A percentile compares a stretch with the other conserved stretches of the same genome.
Conservation (phyloP, 176 grass and related monocot genomes). For the Zizania latifolia region DNA sequence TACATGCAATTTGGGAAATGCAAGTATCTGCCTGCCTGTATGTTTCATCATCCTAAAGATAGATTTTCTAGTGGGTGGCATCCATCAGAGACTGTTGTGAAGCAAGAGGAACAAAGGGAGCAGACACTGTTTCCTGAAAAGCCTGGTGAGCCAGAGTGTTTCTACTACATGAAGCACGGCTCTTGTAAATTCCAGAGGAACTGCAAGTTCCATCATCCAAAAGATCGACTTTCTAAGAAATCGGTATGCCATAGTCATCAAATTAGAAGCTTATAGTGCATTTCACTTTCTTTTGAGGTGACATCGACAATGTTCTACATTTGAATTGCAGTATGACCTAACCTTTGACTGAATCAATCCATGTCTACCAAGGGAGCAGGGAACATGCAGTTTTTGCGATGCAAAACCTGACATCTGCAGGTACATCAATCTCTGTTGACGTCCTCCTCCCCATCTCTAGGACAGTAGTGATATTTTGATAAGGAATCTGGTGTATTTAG, state of each 20-base stretch:
- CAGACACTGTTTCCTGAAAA: slow-evolving; percentile 36
- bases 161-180: slow-evolving; percentile 49
- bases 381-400: not conserved
- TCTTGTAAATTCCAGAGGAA: slow-evolving; percentile 42
- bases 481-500: not conserved
- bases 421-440: not conserved
- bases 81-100: not conserved
- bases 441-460: not conserved
- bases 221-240: slow-evolving; percentile 6
- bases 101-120: slow-evolving; percentile 25
- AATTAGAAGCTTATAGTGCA: not conserved
- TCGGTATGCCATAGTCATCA: not conserved
- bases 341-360: not conserved
- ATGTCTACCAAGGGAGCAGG: not conserved
- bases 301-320: slow-evolving; percentile 5
- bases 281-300: not conserved
- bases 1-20: slow-evolving; percentile 48
- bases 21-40: slow-evolving; percentile 40
- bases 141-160: slow-evolving; percentile 36
- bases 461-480: not conserved
- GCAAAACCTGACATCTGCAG: slow-evolving; percentile 1
- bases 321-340: not conserved
- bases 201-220: slow-evolving; percentile 61
- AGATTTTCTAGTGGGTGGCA: slow-evolving; percentile 27
- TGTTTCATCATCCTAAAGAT: slow-evolving; percentile 49